Conservation (phyloP, 225 moss, liverwort and hornwort species). For the Straminergon stramineum region DNA sequence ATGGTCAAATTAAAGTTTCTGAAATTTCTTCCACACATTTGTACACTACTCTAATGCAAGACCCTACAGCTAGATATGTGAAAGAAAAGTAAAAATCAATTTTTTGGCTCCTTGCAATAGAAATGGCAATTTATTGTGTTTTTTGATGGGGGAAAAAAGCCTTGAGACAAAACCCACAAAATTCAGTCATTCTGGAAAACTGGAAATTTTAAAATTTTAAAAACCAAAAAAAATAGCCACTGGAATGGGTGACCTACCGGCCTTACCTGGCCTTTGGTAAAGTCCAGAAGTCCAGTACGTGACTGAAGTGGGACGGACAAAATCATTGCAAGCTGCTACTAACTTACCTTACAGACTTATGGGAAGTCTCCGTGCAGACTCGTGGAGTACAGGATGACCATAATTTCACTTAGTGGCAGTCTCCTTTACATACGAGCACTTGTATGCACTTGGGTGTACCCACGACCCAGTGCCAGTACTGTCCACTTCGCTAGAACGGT, state of each 20-base stretch:
- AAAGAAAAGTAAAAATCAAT: not conserved
- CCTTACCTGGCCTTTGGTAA: not conserved
- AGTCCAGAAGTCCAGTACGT: not conserved
- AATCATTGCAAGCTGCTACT: not conserved
- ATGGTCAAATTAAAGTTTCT: rapidly evolving
- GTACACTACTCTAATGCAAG: not conserved
- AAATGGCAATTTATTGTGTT: not conserved
- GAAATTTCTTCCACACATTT: not conserved
- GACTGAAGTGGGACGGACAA: not conserved
- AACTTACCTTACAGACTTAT: not conserved
- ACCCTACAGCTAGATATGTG: rapidly evolving
- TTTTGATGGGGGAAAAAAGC: not conserved
- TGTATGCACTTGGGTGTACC: not conserved
- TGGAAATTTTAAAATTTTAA: no score
- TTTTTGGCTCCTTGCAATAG: no score
- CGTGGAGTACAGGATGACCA: not conserved
- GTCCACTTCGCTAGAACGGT: not conserved
- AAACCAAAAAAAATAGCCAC: not conserved
- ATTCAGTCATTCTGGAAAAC: not conserved
- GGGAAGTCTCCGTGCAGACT: not conserved
- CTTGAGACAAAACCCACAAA: not conserved
- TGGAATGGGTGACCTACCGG: not conserved
- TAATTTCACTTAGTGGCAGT: not conserved
- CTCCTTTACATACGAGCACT: not conserved
- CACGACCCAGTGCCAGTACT: not conserved